Conservation (phyloP, 2,329 filamentous ascomycete species). For the Nemania sp. region DNA sequence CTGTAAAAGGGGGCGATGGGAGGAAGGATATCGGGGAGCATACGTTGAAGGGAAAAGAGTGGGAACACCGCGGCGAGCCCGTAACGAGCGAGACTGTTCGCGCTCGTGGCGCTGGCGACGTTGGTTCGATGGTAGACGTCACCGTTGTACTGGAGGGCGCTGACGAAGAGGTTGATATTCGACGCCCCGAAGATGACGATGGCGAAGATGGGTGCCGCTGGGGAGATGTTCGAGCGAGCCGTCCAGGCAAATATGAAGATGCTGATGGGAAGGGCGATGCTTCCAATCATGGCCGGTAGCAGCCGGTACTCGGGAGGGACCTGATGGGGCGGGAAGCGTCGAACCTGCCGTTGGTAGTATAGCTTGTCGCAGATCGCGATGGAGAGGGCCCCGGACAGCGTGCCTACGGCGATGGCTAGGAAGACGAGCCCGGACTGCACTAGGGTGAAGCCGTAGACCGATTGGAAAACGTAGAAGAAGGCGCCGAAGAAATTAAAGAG, state of each 20-base stretch:
- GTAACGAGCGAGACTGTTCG: slow-evolving; percentile 63
- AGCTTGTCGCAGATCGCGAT: slow-evolving; percentile 48
- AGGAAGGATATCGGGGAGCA: slow-evolving; percentile 29
- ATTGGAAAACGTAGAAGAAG: slow-evolving; percentile 53
- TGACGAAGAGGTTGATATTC: slow-evolving; percentile 63
- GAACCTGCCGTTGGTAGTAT: slow-evolving; percentile 47
- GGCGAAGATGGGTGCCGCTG: slow-evolving; percentile 55
- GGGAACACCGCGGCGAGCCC: slow-evolving; percentile 61
- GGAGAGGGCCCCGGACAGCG: slow-evolving; percentile 48
- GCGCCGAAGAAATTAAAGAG: slow-evolving; percentile 58
- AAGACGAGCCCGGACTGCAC: slow-evolving; percentile 52
- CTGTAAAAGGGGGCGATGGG: rapidly evolving
- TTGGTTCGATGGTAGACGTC: slow-evolving; percentile 61
- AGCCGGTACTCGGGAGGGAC: slow-evolving; percentile 59
- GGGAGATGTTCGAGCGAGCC: slow-evolving; percentile 49
- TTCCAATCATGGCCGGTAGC: slow-evolving; percentile 62
- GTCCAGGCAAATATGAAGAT: slow-evolving; percentile 68
- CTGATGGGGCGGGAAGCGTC: slow-evolving; percentile 40
- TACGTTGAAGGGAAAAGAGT: slow-evolving; percentile 63
- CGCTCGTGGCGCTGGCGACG: slow-evolving; percentile 62
- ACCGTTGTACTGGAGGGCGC: slow-evolving; percentile 44
- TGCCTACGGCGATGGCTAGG: slow-evolving; percentile 51
- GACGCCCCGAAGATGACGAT: slow-evolving; percentile 64
- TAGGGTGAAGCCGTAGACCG: slow-evolving; percentile 50
- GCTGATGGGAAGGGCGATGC: slow-evolving; percentile 55